These are phyloP conservation scores for Epithemia pelagica DNA, from an alignment of 108 stramenopile species.

Conservation along the genomic window DNA sequence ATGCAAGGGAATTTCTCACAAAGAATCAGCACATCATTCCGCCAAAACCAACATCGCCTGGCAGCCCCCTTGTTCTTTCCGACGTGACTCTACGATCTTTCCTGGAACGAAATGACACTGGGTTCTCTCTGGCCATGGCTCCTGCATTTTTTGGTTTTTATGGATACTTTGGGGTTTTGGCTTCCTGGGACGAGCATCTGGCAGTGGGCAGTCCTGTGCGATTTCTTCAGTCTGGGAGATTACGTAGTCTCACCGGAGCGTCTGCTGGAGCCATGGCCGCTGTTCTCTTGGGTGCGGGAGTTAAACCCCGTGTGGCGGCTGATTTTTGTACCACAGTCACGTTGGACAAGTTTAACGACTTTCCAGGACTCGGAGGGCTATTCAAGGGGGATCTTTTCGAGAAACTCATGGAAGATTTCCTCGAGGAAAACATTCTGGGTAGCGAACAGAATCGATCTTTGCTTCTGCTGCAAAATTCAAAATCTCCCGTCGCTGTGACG, in stretches of 20 bases:
- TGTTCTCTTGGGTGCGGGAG: conserved; percentile 56
- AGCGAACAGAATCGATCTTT: not conserved
- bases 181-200: conserved; percentile 28
- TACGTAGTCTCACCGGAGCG: conserved; percentile 47
- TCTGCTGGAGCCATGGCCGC: conserved; percentile 84
- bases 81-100: conserved; percentile 50
- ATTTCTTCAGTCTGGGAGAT: not conserved
- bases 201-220: not conserved
- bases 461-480: conserved; percentile 50
- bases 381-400: conserved; percentile 66
- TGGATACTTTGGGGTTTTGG: conserved; percentile 68
- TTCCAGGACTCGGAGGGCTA: conserved; percentile 38
- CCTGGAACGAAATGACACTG: conserved; percentile 32
- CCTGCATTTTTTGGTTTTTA: conserved; percentile 83
- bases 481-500: conserved; percentile 68
- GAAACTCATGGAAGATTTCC: conserved; percentile 44
- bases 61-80: not conserved
- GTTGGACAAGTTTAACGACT: conserved; percentile 51
- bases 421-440: conserved; percentile 5
- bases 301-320: conserved; percentile 45
- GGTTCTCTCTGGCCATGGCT: conserved; percentile 67
- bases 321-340: conserved; percentile 39
- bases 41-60: not conserved
- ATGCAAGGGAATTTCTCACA: not conserved
- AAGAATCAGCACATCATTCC: not conserved